Evolutionary conservation across 169 alveolate species (phyloP).

Genomic region (Eimeria maxima): DNA sequence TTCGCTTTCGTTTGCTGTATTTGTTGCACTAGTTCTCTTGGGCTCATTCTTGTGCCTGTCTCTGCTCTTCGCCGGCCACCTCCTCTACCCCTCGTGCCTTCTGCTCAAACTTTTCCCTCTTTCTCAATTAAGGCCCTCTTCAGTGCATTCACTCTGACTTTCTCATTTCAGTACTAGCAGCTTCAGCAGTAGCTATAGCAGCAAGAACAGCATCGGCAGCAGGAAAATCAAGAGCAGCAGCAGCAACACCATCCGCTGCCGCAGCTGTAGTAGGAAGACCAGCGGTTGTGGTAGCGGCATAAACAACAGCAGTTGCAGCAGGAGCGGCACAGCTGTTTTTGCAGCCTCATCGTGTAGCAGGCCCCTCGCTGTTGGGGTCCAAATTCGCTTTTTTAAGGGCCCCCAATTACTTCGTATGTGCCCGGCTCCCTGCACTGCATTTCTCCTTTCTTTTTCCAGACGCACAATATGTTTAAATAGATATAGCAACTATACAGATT

Average conservation of each 20-base stretch:
- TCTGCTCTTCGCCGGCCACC: not conserved
- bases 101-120: not conserved
- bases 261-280: not conserved
- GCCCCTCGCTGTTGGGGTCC: not conserved
- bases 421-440: not conserved
- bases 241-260: not conserved
- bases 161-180: not conserved
- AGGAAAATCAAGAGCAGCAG: not conserved
- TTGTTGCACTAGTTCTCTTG: not conserved
- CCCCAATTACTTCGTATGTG: not conserved
- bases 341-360: not conserved
- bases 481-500: not conserved
- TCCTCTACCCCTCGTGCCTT: not conserved
- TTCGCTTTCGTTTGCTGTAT: not conserved
- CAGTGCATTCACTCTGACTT: not conserved
- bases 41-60: conserved; percentile 10
- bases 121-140: not conserved
- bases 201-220: not conserved
- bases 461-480: not conserved
- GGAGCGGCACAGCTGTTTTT: not conserved
- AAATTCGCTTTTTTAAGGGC: not conserved
- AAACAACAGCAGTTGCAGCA: not conserved
- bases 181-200: not conserved
- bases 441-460: not conserved
- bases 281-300: not conserved